phyloP scores from a whole-genome alignment of 2,329 filamentous ascomycete genomes.

The Chaetothyriales sp. region DNA sequence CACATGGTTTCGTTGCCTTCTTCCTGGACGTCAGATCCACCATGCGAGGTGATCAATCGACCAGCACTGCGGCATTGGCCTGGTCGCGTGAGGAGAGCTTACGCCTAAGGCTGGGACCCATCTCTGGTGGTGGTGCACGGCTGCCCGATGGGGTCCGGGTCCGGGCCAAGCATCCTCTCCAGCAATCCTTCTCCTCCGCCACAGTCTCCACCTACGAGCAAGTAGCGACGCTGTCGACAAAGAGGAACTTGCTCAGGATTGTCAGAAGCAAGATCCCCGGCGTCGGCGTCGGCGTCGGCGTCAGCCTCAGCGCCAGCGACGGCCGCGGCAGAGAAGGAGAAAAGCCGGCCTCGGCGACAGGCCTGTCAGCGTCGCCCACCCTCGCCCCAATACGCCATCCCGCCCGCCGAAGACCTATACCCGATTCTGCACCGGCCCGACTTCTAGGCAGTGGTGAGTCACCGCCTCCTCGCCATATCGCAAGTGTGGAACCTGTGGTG shows the following conservation, averaged over 20 bases:
- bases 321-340: no score
- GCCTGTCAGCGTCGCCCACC: no score
- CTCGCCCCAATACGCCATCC: neutral
- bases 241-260: neutral
- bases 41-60: neutral
- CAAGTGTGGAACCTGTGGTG: neutral
- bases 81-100: neutral
- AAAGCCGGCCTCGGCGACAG: neutral
- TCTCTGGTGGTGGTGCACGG: no score
- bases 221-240: neutral
- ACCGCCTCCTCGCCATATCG: neutral
- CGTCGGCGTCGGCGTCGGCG: neutral
- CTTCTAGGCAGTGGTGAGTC: neutral
- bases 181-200: neutral
- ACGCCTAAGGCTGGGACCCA: no score
- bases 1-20: no score
- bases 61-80: neutral
- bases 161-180: neutral
- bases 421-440: neutral
- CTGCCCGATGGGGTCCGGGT: neutral
- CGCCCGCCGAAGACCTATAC: neutral
- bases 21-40: no score
- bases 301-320: no score
- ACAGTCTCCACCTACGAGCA: neutral
- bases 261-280: neutral